Evolutionary conservation across 78 protist species (phyloP), one percentile per base, ranked within the genome.

Genomic region (Pirum gemmata): DNA sequence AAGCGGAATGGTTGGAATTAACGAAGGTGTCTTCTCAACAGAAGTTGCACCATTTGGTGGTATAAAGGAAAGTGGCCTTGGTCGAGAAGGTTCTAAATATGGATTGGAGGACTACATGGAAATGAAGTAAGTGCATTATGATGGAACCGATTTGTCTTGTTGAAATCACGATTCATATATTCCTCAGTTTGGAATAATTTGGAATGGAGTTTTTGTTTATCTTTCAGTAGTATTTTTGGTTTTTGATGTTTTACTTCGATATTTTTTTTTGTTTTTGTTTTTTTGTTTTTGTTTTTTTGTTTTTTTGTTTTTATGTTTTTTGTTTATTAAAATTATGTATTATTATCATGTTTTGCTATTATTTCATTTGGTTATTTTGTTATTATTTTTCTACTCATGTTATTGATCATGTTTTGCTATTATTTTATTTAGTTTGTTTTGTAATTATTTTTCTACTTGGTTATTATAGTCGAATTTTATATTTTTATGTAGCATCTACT

Each of bases 31-130:
- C 61, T 83, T 91, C 35, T 31, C 80, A 36, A 78, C 74, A 33
- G 91, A 78, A 83, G 87, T 61, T 31, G 93, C 90, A 79, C 93
- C 93, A 1, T 91, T 91, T 61, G 93, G 93, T 38, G 93, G 93
- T 40, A 1, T 76, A 37, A 91, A 91, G 90, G 88, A 91, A 78
- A 31, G 67, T 35, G 93, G 93, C 26, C 76, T 80, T 34, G 92
- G 92, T 8, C 83, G 92, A 40, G 92, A 90, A 61, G 92, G 92
- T 39, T 89, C 91, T 1, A 31, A 67, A 38, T 25, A 38, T 33
- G 92, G 92, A 21, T 33, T 79, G 35, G 80, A 78, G 27, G 92
- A 86, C 33, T 90, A 61, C 35, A 34, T 61, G 1, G 90, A 84
- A 37, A 0, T 25, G 51, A 90, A 90, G 91, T 80, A 80, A 27